These are phyloP conservation scores for Heliocybe sulcata DNA, from an alignment of 1,284 basidiomycete genomes.

Conservation along the genomic window DNA sequence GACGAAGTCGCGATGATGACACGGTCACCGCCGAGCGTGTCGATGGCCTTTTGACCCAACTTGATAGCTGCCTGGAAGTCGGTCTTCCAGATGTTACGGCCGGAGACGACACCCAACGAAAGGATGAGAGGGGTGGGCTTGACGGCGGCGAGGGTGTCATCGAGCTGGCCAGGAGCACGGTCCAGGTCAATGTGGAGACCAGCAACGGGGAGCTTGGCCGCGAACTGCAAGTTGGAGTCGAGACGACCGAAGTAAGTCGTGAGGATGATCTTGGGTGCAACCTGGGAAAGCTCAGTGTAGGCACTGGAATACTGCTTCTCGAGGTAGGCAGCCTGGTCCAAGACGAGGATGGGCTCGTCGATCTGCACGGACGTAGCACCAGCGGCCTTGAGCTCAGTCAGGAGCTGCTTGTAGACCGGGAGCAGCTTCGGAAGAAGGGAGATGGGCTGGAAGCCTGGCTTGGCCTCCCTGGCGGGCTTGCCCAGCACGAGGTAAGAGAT, in stretches of 20 bases:
- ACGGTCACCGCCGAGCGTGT: constrained; percentile 77
- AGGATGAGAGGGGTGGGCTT: constrained; percentile 79
- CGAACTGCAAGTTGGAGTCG: constrained; percentile 85
- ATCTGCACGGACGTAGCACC: constrained; percentile 95
- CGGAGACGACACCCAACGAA: constrained; percentile 95
- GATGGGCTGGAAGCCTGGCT: constrained; percentile 85
- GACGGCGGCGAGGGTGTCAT: constrained; percentile 77
- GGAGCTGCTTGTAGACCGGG: constrained; percentile 89
- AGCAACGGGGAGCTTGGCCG: constrained; percentile 90
- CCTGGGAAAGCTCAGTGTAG: constrained; percentile 79
- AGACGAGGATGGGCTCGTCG: constrained; percentile 95
- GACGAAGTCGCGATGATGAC: constrained; percentile 95
- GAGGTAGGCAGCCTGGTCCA: constrained; percentile 78
- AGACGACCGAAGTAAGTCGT: constrained; percentile 97
- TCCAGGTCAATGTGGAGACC: constrained; percentile 97
- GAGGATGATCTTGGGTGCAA: constrained; percentile 88
- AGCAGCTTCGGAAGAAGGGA: constrained; percentile 87
- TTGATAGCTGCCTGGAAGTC: constrained; percentile 86
- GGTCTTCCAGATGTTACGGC: constrained; percentile 99
- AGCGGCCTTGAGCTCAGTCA: constrained; percentile 87
- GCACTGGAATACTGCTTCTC: constrained; percentile 80
- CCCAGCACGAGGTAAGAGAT: constrained; percentile 94
- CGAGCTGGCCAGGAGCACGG: constrained; percentile 89
- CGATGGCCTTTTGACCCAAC: constrained; percentile 81
- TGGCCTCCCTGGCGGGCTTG: constrained; percentile 86